Conservation (phyloP, 1,284 basidiomycete genomes). For the Ceratobasidium sp. region DNA sequence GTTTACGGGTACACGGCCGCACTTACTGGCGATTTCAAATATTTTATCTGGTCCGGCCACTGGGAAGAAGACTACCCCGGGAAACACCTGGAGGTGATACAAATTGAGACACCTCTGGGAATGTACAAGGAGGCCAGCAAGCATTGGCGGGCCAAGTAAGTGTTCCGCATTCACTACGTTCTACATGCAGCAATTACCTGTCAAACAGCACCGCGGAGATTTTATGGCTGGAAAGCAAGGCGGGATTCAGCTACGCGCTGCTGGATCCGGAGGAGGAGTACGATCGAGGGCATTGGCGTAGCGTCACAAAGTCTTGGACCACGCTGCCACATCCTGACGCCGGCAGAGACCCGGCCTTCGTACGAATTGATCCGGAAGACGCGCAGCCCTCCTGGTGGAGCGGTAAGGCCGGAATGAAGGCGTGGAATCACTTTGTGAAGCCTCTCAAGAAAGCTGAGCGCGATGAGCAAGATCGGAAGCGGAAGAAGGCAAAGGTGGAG, state of each 20-base stretch:
- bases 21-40: not conserved
- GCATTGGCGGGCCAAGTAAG: slow-evolving; percentile 6
- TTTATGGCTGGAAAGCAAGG: slow-evolving; percentile 6
- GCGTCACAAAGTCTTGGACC: not conserved
- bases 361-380: not conserved
- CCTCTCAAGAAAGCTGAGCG: no score
- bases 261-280: not conserved
- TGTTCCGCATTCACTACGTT: not conserved
- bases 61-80: not conserved
- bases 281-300: not conserved
- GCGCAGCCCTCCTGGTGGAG: not conserved
- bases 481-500: no score
- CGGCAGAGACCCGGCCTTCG: not conserved
- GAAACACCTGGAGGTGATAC: not conserved
- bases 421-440: no score
- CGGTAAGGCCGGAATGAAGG: no score
- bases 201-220: not conserved
- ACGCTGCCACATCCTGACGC: not conserved
- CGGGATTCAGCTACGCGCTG: not conserved
- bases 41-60: slow-evolving; percentile 1
- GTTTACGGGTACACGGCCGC: not conserved
- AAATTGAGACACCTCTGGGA: not conserved
- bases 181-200: not conserved
- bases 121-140: not conserved
- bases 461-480: no score